Evolutionary conservation across 345 rosid species (phyloP).

Genomic region (Noccaea caerulescens): DNA sequence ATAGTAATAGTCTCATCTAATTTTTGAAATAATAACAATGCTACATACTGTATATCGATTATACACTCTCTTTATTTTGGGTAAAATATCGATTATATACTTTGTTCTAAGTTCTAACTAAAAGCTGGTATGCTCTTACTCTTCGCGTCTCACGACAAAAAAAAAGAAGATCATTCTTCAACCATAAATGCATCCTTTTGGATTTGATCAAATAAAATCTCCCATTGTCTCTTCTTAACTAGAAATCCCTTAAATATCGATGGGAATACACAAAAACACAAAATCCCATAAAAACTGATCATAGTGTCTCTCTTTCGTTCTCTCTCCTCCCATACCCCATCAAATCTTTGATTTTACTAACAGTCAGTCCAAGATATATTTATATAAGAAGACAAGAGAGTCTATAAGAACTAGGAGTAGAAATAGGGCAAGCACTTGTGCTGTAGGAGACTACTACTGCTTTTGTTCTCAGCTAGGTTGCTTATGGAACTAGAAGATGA

Average conservation of each 20-base stretch:
- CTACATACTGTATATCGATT: background rate
- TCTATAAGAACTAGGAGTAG: constrained; percentile 48
- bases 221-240: constrained; percentile 34
- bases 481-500: constrained; percentile 42
- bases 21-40: constrained; percentile 25
- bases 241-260: constrained; percentile 27
- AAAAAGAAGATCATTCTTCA: constrained; percentile 24
- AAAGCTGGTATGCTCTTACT: constrained; percentile 28
- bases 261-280: constrained; percentile 26
- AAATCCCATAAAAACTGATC: constrained; percentile 39
- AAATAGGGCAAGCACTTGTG: constrained; percentile 58
- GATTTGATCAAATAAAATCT: constrained; percentile 34
- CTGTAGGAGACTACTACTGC: constrained; percentile 47
- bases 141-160: constrained; percentile 28
- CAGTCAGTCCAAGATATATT: constrained; percentile 51
- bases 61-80: background rate
- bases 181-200: constrained; percentile 34
- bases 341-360: constrained; percentile 70
- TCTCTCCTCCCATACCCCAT: constrained; percentile 62
- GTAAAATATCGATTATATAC: background rate
- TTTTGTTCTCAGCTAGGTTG: constrained; percentile 66
- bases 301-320: constrained; percentile 19
- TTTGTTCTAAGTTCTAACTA: constrained; percentile 25
- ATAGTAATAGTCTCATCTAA: constrained; percentile 9
- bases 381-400: constrained; percentile 44